Conservation (phyloP, 257 asterid genomes). For the Solanum microdontum region DNA sequence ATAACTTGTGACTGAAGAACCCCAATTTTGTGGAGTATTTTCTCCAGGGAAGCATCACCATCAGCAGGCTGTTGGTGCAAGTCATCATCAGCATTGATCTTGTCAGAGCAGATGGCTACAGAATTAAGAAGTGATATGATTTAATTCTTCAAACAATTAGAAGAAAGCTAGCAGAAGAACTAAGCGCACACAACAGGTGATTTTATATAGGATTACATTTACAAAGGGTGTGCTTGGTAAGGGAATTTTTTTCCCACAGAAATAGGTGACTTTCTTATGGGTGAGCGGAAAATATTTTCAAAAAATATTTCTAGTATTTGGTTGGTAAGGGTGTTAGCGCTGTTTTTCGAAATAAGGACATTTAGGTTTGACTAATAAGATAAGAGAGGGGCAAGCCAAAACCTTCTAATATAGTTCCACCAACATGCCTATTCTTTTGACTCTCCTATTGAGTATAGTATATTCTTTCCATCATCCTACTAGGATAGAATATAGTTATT, state of each 20-base stretch:
- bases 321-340: background rate
- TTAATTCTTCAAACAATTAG: background rate
- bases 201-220: background rate
- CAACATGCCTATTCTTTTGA: background rate
- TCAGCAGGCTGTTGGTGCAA: background rate
- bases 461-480: background rate
- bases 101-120: slow-evolving; percentile 13
- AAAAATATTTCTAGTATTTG: background rate
- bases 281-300: background rate
- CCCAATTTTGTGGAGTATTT: slow-evolving; percentile 3
- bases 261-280: too few relatives aligned
- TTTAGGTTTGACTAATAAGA: background rate
- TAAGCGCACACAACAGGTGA: background rate
- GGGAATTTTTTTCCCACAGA: background rate
- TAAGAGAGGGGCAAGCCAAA: background rate
- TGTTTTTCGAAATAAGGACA: background rate
- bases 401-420: background rate
- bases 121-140: background rate
- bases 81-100: background rate
- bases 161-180: background rate
- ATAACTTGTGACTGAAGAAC: slow-evolving; percentile 8
- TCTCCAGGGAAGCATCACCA: slow-evolving; percentile 3
- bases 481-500: background rate
- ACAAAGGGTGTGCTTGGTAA: background rate
- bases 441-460: background rate